Evolutionary conservation across 371 early-diverging fungal species (phyloP), one percentile per base, ranked within the genome.

Genomic region (Coemansia sp.): DNA sequence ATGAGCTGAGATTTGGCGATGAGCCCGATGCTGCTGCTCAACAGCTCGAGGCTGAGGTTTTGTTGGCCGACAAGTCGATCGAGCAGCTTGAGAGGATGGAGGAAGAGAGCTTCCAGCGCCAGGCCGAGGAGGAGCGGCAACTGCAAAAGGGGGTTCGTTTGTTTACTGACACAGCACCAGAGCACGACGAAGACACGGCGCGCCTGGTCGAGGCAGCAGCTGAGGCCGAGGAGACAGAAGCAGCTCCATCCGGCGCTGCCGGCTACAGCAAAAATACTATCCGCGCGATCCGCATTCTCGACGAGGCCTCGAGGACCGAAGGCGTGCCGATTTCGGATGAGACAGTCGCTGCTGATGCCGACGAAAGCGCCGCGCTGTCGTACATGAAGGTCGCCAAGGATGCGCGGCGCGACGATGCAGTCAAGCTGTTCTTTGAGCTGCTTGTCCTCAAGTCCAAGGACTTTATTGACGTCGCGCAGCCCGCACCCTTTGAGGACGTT

Each of bases 381-480:
- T 80, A 64, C 47, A 49, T 66, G 39, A 32, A 54, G 16, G 58
- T 77, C 2, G 62, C 61, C 33, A 54, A 72, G 18, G 65, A 60
- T 4, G 80, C 69, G 6, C 72, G 74, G 62, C 74, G 86, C 29
- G 74, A 81, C 3, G 93, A 91, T 53, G 91, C 91, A 11, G 96
- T 90, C 40, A 83, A 87, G 62, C 75, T 91, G 52, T 98, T 98
- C 76, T 96, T 93, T 75, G 96, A 96, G 72, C 72, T 95, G 18
- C 80, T 98, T 50, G 90, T 95, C 8, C 81, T 98, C 53, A 88
- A 91, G 58, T 91, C 97, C 2, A 90, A 88, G 69, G 86, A 92
- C 66, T 83, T 91, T 79, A 75, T 98, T 52, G 82, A 89, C 52
- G 90, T 95, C 9, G 72, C 89, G 60, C 98, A 98, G 79, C 66